A percentile compares a stretch with the other conserved stretches of the same genome.
Evolutionary conservation across 805 yeast species (phyloP).

Genomic region (Geotrichum ghanense): DNA sequence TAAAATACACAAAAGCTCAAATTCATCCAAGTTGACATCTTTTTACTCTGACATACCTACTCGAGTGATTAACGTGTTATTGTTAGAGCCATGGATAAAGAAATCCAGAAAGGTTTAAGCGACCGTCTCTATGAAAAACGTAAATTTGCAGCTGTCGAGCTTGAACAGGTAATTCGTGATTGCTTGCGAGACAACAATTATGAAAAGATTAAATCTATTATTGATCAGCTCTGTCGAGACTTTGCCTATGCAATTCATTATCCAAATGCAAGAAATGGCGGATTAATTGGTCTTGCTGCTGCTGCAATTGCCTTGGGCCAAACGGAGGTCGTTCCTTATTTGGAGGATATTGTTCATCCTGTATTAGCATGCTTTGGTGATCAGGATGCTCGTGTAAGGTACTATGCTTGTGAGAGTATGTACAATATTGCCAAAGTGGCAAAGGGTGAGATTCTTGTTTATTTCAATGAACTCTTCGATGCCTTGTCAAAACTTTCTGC

Average conservation of each 20-base stretch:
- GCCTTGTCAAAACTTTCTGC: conserved; percentile 82
- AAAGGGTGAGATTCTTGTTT: conserved; percentile 81
- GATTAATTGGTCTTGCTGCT: conserved; percentile 90
- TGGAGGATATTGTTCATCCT: conserved; percentile 83
- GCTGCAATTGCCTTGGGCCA: conserved; percentile 86
- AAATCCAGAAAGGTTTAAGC: conserved; percentile 53
- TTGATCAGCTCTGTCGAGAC: conserved; percentile 65
- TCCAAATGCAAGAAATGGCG: conserved; percentile 88
- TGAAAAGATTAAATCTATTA: conserved; percentile 46
- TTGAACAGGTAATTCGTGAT: conserved; percentile 64
- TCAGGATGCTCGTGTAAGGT: conserved; percentile 93
- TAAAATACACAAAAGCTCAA: conserved; percentile 48
- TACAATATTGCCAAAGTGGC: conserved; percentile 96
- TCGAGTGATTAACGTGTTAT: no score
- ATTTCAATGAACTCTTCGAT: conserved; percentile 91
- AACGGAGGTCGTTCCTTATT: conserved; percentile 67
- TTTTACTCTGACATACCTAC: no score
- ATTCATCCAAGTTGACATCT: conserved; percentile 18
- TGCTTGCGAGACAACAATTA: conserved; percentile 50
- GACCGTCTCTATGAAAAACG: conserved; percentile 72
- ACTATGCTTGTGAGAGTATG: conserved; percentile 91
- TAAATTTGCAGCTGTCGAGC: conserved; percentile 54
- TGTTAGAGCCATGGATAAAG: conserved; percentile 32
- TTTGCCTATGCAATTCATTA: conserved; percentile 76
- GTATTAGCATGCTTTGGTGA: conserved; percentile 93